Conservation (phyloP, 2,329 filamentous ascomycete genomes). For the Aspergillus sp. region DNA sequence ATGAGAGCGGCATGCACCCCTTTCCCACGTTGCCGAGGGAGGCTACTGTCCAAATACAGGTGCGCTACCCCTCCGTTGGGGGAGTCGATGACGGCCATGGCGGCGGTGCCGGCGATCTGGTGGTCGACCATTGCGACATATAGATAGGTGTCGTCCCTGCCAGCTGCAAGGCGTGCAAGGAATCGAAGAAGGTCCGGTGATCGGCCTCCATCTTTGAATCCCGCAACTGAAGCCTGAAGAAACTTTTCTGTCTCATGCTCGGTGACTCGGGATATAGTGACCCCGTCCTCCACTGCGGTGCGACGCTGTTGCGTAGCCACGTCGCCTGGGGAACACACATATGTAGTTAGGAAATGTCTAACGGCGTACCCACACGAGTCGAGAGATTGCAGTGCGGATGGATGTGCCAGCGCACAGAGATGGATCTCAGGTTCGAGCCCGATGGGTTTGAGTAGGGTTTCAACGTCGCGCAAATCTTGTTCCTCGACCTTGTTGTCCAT, state of each 20-base stretch:
- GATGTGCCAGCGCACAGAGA: conserved; percentile 15
- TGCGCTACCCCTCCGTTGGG: conserved; percentile 15
- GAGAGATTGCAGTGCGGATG: conserved; percentile 11
- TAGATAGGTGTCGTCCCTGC: conserved; percentile 15
- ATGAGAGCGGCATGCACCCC: conserved; percentile 18
- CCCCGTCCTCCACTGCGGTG: not conserved
- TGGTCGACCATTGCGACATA: conserved; percentile 15
- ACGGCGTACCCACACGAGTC: conserved; percentile 10
- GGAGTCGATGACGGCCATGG: conserved; percentile 17
- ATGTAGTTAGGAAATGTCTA: conserved; percentile 13
- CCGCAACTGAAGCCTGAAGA: conserved; percentile 15
- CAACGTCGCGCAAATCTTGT: conserved; percentile 8
- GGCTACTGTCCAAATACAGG: conserved; percentile 21
- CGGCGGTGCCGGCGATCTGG: conserved; percentile 12
- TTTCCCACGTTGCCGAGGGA: conserved; percentile 12
- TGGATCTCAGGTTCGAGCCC: conserved; percentile 8
- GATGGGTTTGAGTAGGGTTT: conserved; percentile 1
- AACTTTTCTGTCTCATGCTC: conserved; percentile 6
- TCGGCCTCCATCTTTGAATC: conserved; percentile 15
- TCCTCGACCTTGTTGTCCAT: conserved; percentile 17
- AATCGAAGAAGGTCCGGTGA: conserved; percentile 8
- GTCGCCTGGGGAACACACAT: conserved; percentile 10
- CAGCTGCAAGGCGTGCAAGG: conserved; percentile 12
- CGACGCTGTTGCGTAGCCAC: conserved; percentile 5
- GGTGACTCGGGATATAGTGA: not conserved